A percentile compares a stretch with the other conserved stretches of the same genome.
phyloP scores from a whole-genome alignment of 2,329 filamentous ascomycete genomes.

The Fusarium sp. region DNA sequence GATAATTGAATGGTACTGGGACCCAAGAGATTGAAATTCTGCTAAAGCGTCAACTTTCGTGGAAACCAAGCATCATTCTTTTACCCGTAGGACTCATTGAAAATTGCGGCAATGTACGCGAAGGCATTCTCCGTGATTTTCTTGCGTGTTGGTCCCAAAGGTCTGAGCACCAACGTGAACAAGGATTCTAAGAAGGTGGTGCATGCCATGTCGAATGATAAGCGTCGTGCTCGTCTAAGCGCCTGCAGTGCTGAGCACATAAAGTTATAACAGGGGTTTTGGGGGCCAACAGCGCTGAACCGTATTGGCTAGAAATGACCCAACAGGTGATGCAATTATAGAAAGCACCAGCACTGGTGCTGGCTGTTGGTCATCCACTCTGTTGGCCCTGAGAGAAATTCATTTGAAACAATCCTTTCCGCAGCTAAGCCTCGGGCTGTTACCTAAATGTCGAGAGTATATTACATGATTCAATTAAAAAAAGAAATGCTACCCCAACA shows the following conservation, averaged over 20 bases:
- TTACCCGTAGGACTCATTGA: fast-evolving
- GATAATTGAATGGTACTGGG: fast-evolving
- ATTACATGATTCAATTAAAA: background rate
- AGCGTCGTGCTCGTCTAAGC: background rate
- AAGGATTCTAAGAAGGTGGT: background rate
- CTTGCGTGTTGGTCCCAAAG: background rate
- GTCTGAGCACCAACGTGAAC: background rate
- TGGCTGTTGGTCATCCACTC: too few species aligned
- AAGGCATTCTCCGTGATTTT: background rate
- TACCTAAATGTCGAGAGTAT: background rate
- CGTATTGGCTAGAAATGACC: background rate
- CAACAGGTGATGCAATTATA: background rate
- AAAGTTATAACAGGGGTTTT: background rate
- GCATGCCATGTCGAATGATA: background rate
- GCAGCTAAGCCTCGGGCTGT: too few species aligned
- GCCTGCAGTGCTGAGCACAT: background rate
- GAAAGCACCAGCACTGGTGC: background rate
- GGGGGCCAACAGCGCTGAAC: background rate
- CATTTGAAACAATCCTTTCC: too few species aligned
- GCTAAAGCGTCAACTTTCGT: background rate
- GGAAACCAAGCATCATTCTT: fast-evolving
- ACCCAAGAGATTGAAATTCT: fast-evolving
- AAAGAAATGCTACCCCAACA: background rate
- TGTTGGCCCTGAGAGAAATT: too few species aligned
- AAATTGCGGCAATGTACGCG: background rate